Evolutionary conservation across 768 basidiomycete genomes (phyloP), one percentile per base, ranked within the genome.

Genomic region (Agaricus sinodeliciosus): DNA sequence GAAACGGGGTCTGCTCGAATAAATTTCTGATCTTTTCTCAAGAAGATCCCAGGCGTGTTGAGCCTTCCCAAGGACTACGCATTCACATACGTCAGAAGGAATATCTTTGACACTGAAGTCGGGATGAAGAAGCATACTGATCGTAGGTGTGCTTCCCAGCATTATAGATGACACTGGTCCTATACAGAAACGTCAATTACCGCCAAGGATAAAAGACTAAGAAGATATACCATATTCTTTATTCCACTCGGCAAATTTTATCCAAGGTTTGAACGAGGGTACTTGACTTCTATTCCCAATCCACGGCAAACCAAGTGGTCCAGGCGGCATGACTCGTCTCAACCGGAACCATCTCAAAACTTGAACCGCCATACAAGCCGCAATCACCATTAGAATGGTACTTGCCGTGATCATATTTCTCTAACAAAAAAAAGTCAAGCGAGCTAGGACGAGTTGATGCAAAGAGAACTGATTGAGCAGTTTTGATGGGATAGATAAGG

Each of bases 201-300:
- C 12, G 13, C 8, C 15, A 8, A 31, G 12, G 12, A 15, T 4
- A 16, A 25, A n/a, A 34, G 13, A 28, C 43, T 13, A 2, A 18
- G 6, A 19, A 4, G 4, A 50, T 63, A 16, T 49, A 76, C 78
- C 78, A 57, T 78, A 77, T 54, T 68, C 60, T 16, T 59, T 64
- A 51, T 71, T 75, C 72, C 76, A 78, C 43, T 74, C 69, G 22
- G 70, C 67, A 55, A 77, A 79, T 59, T 70, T 74, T 26, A 65
- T 60, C 78, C 78, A 80, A 0, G 77, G 75, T 57, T 77, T 74
- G 22, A 67, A 55, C 3, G 59, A 51, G 5, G 77, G 77, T 16
- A 78, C 61, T 51, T 79, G 73, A 50, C 74, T 67, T 35, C 64
- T 61, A 58, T 78, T 80, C 0, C 78, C 77, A 22, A 78, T 66